Percentiles rank a stretch among this genome's conserved stretches.
Conservation (phyloP, 2,329 filamentous ascomycete genomes). For the Fusarium xylarioides region DNA sequence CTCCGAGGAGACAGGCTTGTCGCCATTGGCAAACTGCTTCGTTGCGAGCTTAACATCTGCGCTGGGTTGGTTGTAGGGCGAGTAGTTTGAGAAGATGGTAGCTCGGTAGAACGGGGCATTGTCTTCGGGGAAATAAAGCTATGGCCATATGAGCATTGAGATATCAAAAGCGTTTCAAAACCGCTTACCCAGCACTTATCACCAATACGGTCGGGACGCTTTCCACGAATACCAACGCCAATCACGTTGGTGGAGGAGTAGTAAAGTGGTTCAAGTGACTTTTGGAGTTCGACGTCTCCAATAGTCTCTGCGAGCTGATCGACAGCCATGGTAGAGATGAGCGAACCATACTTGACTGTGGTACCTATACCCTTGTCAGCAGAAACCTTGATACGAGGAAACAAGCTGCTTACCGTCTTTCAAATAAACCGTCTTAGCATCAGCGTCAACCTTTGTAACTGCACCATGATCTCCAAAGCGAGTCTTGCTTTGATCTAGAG, state of each 20-base stretch:
- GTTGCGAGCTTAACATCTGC: slow-evolving; percentile 85
- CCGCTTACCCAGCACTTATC: slow-evolving; percentile 90
- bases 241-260: slow-evolving; percentile 98
- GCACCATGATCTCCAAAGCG: slow-evolving; percentile 85
- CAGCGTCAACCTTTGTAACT: slow-evolving; percentile 86
- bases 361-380: background rate
- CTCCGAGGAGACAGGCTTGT: slow-evolving; percentile 76
- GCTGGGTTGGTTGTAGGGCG: slow-evolving; percentile 94
- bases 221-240: slow-evolving; percentile 91
- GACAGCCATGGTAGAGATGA: slow-evolving; percentile 95
- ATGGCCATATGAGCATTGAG: rapidly evolving
- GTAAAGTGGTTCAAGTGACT: slow-evolving; percentile 91
- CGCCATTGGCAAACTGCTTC: slow-evolving; percentile 84
- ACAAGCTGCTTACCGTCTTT: slow-evolving; percentile 80
- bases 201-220: slow-evolving; percentile 91
- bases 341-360: slow-evolving; percentile 33
- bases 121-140: slow-evolving; percentile 96
- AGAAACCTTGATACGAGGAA: rapidly evolving
- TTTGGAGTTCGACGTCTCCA: slow-evolving; percentile 70
- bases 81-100: slow-evolving; percentile 99
- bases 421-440: slow-evolving; percentile 82
- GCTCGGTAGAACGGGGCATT: slow-evolving; percentile 99
- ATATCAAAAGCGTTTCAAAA: rapidly evolving
- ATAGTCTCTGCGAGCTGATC: slow-evolving; percentile 88
- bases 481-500: slow-evolving; percentile 89